These are phyloP conservation scores for Aureobasidium musti DNA, from an alignment of 2,329 filamentous ascomycete genomes.

Conservation along the genomic window DNA sequence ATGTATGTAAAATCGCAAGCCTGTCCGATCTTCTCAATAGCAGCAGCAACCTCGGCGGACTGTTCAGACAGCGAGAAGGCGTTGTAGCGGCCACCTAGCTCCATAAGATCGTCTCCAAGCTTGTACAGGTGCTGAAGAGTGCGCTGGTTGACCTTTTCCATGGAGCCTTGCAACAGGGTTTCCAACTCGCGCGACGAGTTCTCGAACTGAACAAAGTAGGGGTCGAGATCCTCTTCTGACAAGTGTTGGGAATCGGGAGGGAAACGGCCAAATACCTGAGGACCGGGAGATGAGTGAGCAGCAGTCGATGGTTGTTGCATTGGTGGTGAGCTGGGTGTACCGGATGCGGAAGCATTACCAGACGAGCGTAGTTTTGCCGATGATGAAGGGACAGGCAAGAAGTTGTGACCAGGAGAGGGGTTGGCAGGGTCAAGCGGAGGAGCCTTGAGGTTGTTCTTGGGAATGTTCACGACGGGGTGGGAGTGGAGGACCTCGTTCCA, in stretches of 20 bases:
- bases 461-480: conserved; percentile 84
- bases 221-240: conserved; percentile 87
- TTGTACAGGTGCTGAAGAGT: conserved; percentile 82
- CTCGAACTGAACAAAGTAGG: conserved; percentile 94
- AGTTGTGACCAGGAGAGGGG: conserved; percentile 80
- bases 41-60: conserved; percentile 81
- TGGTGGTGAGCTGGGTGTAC: conserved; percentile 59
- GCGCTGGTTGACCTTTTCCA: conserved; percentile 94
- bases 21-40: conserved; percentile 92
- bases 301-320: conserved; percentile 55
- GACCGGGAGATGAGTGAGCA: conserved; percentile 60
- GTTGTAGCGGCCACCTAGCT: conserved; percentile 94
- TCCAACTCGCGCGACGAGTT: conserved; percentile 90
- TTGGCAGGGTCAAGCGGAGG: conserved; percentile 96
- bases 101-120: conserved; percentile 82
- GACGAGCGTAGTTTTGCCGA: conserved; percentile 79
- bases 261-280: conserved; percentile 73
- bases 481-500: conserved; percentile 97
- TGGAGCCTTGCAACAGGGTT: conserved; percentile 80
- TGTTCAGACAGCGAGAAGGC: conserved; percentile 94
- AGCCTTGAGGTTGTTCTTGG: conserved; percentile 90
- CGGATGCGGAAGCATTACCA: conserved; percentile 48
- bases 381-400: conserved; percentile 78
- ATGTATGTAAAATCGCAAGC: conserved; percentile 96
- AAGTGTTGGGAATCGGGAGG: conserved; percentile 75